Evolutionary conservation across 2,329 filamentous ascomycete species (phyloP).

Genomic region (Leptographium lundbergii): DNA sequence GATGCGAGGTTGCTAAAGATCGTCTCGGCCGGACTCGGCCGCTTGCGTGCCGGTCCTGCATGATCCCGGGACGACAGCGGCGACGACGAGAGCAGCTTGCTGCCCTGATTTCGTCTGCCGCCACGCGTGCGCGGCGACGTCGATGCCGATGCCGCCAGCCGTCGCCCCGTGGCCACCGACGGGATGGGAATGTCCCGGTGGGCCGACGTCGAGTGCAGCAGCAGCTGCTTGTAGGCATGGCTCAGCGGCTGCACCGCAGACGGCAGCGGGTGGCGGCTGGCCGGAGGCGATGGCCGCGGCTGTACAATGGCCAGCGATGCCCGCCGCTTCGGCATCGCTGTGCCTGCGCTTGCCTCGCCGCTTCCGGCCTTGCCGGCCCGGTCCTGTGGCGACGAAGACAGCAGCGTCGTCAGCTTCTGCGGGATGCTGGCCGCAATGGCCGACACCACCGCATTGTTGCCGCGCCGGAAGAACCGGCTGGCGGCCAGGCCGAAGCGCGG

Average conservation of each 20-base stretch:
- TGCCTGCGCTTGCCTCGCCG: background rate
- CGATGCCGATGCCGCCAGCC: slow-evolving; percentile 7
- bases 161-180: slow-evolving; percentile 18
- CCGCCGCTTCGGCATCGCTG: background rate
- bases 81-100: slow-evolving; percentile 17
- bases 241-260: slow-evolving; percentile 1
- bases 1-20: slow-evolving; percentile 42
- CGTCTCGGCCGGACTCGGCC: slow-evolving; percentile 48
- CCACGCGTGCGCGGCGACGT: slow-evolving; percentile 6
- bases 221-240: slow-evolving; percentile 3
- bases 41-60: slow-evolving; percentile 26
- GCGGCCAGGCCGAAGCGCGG: slow-evolving; percentile 25
- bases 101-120: background rate
- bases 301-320: background rate
- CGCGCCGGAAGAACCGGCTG: slow-evolving; percentile 37
- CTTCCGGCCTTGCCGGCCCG: background rate
- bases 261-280: background rate
- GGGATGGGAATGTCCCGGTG: slow-evolving; percentile 1
- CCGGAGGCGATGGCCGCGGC: background rate
- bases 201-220: slow-evolving; percentile 1
- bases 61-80: slow-evolving; percentile 23
- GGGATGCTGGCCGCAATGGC: slow-evolving; percentile 44
- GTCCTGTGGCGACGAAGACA: slow-evolving; percentile 28
- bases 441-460: slow-evolving; percentile 42
- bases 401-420: slow-evolving; percentile 26